A percentile compares a stretch with the other conserved stretches of the same genome.
These are phyloP conservation scores for Boletus barrowsii DNA, from an alignment of 768 basidiomycete genomes.

Conservation along the genomic window DNA sequence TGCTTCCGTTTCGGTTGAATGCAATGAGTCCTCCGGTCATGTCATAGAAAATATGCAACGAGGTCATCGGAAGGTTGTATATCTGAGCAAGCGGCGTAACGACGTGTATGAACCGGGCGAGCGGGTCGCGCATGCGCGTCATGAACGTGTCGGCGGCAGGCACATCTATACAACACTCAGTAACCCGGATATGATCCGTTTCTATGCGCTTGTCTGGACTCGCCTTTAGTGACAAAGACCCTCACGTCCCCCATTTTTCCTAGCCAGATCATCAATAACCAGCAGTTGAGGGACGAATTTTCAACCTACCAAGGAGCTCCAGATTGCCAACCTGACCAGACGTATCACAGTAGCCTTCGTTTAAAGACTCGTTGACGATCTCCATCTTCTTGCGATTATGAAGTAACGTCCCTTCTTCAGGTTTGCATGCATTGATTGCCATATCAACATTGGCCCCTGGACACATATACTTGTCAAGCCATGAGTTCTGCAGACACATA, in stretches of 20 bases:
- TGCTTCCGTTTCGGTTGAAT: constrained; percentile 85
- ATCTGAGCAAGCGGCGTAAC: constrained; percentile 62
- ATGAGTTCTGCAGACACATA: neutral
- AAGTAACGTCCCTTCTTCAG: constrained; percentile 60
- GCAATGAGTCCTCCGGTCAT: constrained; percentile 78
- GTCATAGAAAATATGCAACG: constrained; percentile 88
- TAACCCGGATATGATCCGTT: neutral
- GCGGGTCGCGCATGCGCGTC: constrained; percentile 46
- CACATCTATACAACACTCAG: constrained; percentile 46
- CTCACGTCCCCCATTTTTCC: constrained; percentile 62
- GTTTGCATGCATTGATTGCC: constrained; percentile 69
- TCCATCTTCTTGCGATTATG: constrained; percentile 67
- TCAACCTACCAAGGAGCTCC: constrained; percentile 51
- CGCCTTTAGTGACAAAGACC: constrained; percentile 64
- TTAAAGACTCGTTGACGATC: constrained; percentile 66
- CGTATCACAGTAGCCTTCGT: constrained; percentile 81
- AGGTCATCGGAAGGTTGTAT: constrained; percentile 69
- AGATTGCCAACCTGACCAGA: constrained; percentile 64
- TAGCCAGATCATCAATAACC: constrained; percentile 23
- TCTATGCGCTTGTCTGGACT: neutral
- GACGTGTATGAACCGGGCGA: constrained; percentile 73
- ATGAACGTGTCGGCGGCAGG: constrained; percentile 50
- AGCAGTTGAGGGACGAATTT: neutral
- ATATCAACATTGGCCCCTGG: constrained; percentile 61
- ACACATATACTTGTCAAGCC: neutral